Evolutionary conservation across 345 rosid species (phyloP), one percentile per base, ranked within the genome.

Genomic region (Citrus glauca): DNA sequence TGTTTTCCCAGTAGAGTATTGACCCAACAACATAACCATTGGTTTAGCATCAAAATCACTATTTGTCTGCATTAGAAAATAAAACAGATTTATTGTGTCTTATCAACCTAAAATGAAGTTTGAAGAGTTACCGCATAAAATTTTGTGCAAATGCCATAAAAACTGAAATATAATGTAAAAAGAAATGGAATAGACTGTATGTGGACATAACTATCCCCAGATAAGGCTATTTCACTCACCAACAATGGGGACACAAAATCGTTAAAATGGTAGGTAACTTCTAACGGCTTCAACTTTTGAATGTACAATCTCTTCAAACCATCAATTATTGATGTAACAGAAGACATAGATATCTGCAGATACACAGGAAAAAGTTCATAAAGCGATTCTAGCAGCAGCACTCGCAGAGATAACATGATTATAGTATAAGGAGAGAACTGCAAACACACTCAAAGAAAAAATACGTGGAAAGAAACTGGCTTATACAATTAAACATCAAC

Each of bases 11-110:
- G 99, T 96, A 73, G 99, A 96, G 84, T 96, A 91, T 73, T 96
- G 99, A 79, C 98, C 99, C 89, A 94, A 85, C 79, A 94, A 94
- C 99, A 94, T 92, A 56, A 94, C 99, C 97, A 92, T 96, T 65
- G 99, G 99, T 80, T 89, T 96, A 40, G 97, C 98, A 81, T 96
- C 97, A 78, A 95, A 96, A 81, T 94, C 98, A 79, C 98, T 94
- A 77, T 89, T 90, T 72, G 92, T 79, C 99, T 96, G 82, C 78
- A 84, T n/a, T 33, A 74, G 75, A 82, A 50, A 60, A 66, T 22
- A 53, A 53, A 17, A 68, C 70, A 70, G 56, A 79, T 24, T 77
- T 64, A 53, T 24, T 35, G 33, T 42, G 32, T 7, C 27, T 63
- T 2, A 56, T 37, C 27, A 11, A 24, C 22, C 55, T 27, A 63